A percentile compares a stretch with the other conserved stretches of the same genome.
phyloP scores from a whole-genome alignment of 2,329 filamentous ascomycete species.

The Dactylonectria macrodidyma region DNA sequence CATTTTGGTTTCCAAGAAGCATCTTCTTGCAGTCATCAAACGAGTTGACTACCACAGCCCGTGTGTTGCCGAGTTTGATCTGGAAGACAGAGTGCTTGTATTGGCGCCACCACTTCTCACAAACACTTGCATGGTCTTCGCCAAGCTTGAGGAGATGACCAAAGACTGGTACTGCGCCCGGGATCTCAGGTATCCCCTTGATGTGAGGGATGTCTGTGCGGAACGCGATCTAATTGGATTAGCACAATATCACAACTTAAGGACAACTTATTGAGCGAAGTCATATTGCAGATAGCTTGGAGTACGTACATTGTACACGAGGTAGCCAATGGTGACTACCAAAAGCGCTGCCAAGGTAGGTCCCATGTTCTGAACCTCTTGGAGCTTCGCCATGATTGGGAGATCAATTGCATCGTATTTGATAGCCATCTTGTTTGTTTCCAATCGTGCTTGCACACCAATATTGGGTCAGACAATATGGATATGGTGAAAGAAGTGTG shows the following conservation, averaged over 20 bases:
- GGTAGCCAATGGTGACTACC: slow-evolving; percentile 6
- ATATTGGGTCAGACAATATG: neutral
- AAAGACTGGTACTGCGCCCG: slow-evolving; percentile 63
- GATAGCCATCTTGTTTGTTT: slow-evolving; percentile 1
- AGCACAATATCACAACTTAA: neutral
- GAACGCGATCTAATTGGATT: slow-evolving; percentile 40
- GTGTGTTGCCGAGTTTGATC: slow-evolving; percentile 67
- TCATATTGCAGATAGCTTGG: no score
- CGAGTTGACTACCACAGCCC: slow-evolving; percentile 67
- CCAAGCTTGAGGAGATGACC: slow-evolving; percentile 67
- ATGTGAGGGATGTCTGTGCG: slow-evolving; percentile 65
- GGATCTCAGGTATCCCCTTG: slow-evolving; percentile 64
- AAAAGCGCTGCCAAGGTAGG: neutral
- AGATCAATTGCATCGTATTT: slow-evolving; percentile 4
- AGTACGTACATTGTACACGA: slow-evolving; percentile 13
- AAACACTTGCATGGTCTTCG: slow-evolving; percentile 67
- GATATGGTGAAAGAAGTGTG: neutral
- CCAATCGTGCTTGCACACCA: neutral
- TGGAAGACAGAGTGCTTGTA: slow-evolving; percentile 54
- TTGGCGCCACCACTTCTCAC: slow-evolving; percentile 65
- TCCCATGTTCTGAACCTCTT: neutral
- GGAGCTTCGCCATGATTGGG: neutral
- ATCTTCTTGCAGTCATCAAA: slow-evolving; percentile 67
- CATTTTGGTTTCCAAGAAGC: slow-evolving; percentile 64
- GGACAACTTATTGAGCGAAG: neutral